Percentiles rank a stretch among this genome's conserved stretches.
These are phyloP conservation scores for Kockiozyma suomiensis DNA, from an alignment of 805 yeast species.

Conservation along the genomic window DNA sequence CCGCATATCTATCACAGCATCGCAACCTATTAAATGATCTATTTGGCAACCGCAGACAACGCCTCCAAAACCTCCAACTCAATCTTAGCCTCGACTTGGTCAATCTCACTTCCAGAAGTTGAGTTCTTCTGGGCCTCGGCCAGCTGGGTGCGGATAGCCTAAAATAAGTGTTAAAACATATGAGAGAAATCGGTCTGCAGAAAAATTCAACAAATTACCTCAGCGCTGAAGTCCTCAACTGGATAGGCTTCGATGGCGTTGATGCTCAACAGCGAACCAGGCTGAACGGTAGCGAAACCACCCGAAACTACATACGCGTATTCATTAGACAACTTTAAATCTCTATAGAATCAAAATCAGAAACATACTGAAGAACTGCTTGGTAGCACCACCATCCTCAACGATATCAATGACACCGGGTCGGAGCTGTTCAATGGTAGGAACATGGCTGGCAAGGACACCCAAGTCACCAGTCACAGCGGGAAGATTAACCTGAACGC, in stretches of 20 bases:
- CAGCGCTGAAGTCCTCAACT: slow-evolving; percentile 54
- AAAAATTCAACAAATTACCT: background rate
- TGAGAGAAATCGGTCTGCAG: background rate
- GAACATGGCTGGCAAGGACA: slow-evolving; percentile 96
- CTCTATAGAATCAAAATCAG: too few species aligned
- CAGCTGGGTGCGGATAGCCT: slow-evolving; percentile 73
- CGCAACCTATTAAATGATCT: slow-evolving; percentile 35
- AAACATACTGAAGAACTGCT: slow-evolving; percentile 65
- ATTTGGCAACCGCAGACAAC: slow-evolving; percentile 78
- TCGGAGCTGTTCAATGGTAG: slow-evolving; percentile 91
- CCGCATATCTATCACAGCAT: background rate
- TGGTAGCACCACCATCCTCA: slow-evolving; percentile 69
- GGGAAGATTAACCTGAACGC: slow-evolving; percentile 88
- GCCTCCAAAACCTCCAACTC: slow-evolving; percentile 97
- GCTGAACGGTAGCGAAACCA: slow-evolving; percentile 95
- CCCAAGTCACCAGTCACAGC: slow-evolving; percentile 95
- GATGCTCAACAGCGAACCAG: slow-evolving; percentile 86
- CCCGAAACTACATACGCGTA: too few species aligned
- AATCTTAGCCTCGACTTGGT: slow-evolving; percentile 92
- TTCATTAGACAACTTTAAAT: too few species aligned
- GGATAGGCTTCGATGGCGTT: slow-evolving; percentile 96
- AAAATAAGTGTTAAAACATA: background rate
- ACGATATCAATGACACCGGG: slow-evolving; percentile 95
- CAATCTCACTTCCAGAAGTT: slow-evolving; percentile 71
- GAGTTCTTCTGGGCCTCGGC: slow-evolving; percentile 94